Evolutionary conservation across 164 flowering plant genomes (phyloP).

Genomic region (grape (Vitis vinifera)): ASM3070453v1 NC_081811.1:3824501-3825000

Average conservation of each 20-base stretch:
- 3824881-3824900: neutral
- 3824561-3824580: slow-evolving; percentile 15
- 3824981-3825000: too few species aligned
- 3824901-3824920: neutral
- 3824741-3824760: slow-evolving; percentile 4
- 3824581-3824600: slow-evolving; percentile 23
- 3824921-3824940: too few species aligned
- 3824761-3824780: neutral
- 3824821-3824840: too few species aligned
- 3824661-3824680: slow-evolving; percentile 1
- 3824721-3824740: neutral
- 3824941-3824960: too few species aligned
- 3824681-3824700: slow-evolving; percentile 7
- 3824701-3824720: slow-evolving; percentile 3
- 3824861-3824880: too few species aligned
- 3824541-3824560: slow-evolving; percentile 16
- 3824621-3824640: slow-evolving; percentile 3
- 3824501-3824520: too few species aligned
- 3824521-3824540: neutral
- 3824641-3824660: neutral
- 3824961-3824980: too few species aligned
- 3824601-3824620: slow-evolving; percentile 7
- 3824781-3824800: too few species aligned
- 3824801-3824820: too few species aligned
- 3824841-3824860: too few species aligned